These are phyloP conservation scores for Aurantiochytrium sp. DNA, from an alignment of 108 stramenopile species.

Conservation along the genomic window DNA sequence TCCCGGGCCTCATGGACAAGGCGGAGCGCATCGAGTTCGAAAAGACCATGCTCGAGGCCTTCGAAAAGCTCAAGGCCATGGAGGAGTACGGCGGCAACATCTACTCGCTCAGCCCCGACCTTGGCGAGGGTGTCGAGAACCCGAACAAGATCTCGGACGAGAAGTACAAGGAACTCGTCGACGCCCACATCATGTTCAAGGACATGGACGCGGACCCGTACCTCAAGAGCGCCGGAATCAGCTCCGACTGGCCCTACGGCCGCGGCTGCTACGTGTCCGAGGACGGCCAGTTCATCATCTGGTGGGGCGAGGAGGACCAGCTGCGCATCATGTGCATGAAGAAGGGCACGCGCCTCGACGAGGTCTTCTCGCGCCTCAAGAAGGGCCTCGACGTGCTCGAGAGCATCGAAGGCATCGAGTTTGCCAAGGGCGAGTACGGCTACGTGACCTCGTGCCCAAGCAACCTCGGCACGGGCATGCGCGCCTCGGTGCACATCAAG, in stretches of 20 bases:
- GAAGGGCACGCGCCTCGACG: slow-evolving; percentile 52
- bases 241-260: slow-evolving; percentile 62
- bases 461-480: slow-evolving; percentile 74
- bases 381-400: slow-evolving; percentile 51
- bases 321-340: slow-evolving; percentile 69
- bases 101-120: slow-evolving; percentile 54
- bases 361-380: slow-evolving; percentile 58
- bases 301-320: slow-evolving; percentile 68
- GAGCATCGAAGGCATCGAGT: slow-evolving; percentile 56
- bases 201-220: slow-evolving; percentile 64
- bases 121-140: slow-evolving; percentile 54
- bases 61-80: slow-evolving; percentile 47
- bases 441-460: slow-evolving; percentile 68
- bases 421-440: slow-evolving; percentile 55
- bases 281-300: slow-evolving; percentile 58
- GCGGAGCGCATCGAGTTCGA: slow-evolving; percentile 60
- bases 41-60: slow-evolving; percentile 54
- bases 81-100: slow-evolving; percentile 51
- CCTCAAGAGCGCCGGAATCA: slow-evolving; percentile 57
- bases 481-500: slow-evolving; percentile 69
- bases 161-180: slow-evolving; percentile 58
- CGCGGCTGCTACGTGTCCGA: slow-evolving; percentile 64
- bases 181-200: slow-evolving; percentile 47
- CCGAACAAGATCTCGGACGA: slow-evolving; percentile 55
- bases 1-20: slow-evolving; percentile 59